Percentiles rank a stretch among this genome's conserved stretches.
These are phyloP conservation scores for Eimeria acervulina DNA, from an alignment of 169 alveolate genomes.

Conservation along the genomic window DNA sequence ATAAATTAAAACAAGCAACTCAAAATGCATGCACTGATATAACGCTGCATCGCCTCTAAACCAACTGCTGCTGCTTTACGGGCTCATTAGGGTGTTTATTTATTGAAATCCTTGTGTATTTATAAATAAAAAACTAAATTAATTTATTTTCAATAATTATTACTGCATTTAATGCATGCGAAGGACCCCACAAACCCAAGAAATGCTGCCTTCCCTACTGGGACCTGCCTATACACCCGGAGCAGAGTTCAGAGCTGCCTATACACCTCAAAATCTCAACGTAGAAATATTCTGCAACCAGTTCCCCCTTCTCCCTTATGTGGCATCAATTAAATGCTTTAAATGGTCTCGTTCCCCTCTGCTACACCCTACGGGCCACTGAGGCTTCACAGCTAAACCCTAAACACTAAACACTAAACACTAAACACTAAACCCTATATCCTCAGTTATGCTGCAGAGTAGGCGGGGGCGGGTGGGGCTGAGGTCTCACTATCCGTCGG, in stretches of 20 bases:
- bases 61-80: background rate
- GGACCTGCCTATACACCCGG: background rate
- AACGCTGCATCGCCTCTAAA: background rate
- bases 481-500: too few relatives aligned
- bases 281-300: background rate
- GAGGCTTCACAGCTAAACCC: background rate
- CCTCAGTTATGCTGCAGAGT: conserved; percentile 59
- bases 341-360: too few relatives aligned
- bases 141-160: background rate
- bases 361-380: too few relatives aligned
- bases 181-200: background rate
- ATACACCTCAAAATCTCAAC: background rate
- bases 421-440: conserved; percentile 1
- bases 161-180: background rate
- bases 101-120: background rate
- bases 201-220: background rate
- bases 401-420: conserved; percentile 11
- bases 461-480: too few relatives aligned
- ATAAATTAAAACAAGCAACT: background rate
- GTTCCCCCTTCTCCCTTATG: too few relatives aligned
- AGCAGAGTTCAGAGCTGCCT: background rate
- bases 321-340: too few relatives aligned
- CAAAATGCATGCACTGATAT: background rate
- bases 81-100: background rate
- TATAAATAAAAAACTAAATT: background rate